Conservation (phyloP, 352 stramenopile species). For the Globisporangium spinosum region DNA sequence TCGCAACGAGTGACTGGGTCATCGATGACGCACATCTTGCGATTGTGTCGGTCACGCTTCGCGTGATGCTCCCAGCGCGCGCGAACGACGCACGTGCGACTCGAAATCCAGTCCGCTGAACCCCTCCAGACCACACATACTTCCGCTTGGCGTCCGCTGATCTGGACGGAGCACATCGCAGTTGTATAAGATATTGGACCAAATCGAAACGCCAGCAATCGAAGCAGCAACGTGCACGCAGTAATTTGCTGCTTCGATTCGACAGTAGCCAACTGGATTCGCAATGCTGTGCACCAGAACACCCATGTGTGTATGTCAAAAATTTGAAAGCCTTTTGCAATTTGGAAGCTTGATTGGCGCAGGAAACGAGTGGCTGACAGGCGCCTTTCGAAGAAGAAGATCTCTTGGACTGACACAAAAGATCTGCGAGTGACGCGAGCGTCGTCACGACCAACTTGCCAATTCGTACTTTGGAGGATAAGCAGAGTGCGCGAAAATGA, state of each 20-base stretch:
- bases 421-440: neutral
- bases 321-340: neutral
- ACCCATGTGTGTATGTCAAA: neutral
- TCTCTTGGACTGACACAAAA: neutral
- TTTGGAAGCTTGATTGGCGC: neutral
- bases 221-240: too few species aligned
- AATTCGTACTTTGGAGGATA: neutral
- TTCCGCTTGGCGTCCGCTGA: neutral
- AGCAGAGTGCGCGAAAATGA: neutral
- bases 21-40: neutral
- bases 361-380: neutral
- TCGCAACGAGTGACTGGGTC: neutral
- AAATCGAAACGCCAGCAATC: too few species aligned
- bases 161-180: too few species aligned
- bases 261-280: too few species aligned
- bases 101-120: neutral
- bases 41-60: neutral
- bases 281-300: neutral
- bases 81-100: neutral
- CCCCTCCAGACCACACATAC: neutral
- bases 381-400: neutral
- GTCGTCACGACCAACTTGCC: neutral
- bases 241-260: too few species aligned
- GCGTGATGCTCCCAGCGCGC: neutral
- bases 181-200: too few species aligned